Base-by-base conservation (phyloP, 257 asterid genomes). In the Cinchona pubescens region DNA sequence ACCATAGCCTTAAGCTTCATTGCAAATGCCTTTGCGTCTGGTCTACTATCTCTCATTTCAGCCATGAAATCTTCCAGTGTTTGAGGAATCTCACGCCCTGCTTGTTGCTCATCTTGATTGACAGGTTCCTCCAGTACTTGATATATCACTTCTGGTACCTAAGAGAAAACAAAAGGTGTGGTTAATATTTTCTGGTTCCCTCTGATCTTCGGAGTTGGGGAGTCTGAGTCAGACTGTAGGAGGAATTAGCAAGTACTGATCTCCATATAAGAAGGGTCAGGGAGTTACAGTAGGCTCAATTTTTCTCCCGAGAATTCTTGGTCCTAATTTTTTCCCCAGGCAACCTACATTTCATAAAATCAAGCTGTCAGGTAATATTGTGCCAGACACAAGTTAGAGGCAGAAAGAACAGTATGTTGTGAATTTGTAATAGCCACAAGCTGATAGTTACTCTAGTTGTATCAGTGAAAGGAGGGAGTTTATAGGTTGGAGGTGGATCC, bases 81-180 rank as follows among this genome's bases (percentile, higher is more conserved):
- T 65, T 81, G 85, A 67, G 85, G 85, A 72, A 77, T 74, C 2
- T 81, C 75, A 6, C 49, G 38, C 35, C 76, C 69, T 59, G 51
- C 74, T 64, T 64, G 60, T 42, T 34, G 67, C 25, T 78, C 76
- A n/a, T 81, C 82, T 66, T 62, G 62, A 37, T 70, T 62, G 43
- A 65, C 53, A 48, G 92, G 95, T 65, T 89, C 97, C 79, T 89
- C 90, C 71, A 96, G 85, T 72, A 91, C 91, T 84, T 84, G 88
- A 80, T 90, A 96, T 67, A 96, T 96, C 79, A 93, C 93, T 78
- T 90, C 88, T 42, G 98, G 98, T 72, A 96, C 96, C 98, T 96
- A 85, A 43, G 65, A 86, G 59, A 76, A 10, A 27, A 66, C 72
- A 65, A 48, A 60, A 63, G 66, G 29, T 59, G 70, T 42, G 69